phyloP scores from a whole-genome alignment of 1,139 yeast species.

The Hemisphaericaspora subhashii region DNA sequence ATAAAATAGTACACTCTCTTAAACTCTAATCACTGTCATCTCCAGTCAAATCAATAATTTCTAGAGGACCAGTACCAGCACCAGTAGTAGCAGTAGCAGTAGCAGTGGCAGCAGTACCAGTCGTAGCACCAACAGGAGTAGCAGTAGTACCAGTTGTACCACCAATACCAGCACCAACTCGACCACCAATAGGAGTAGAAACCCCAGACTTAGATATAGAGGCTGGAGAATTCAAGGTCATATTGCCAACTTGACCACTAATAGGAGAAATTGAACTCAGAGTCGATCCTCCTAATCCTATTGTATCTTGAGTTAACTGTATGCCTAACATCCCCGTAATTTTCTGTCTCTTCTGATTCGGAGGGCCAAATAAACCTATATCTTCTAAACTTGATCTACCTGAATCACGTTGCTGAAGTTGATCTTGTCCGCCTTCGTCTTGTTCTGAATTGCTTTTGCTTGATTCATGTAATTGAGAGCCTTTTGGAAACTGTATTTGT shows the following conservation, averaged over 20 bases:
- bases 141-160: too few relatives aligned
- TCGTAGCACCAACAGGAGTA: too few relatives aligned
- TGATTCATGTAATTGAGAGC: too few relatives aligned
- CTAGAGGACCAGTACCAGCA: constrained; percentile 8
- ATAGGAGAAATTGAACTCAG: constrained; percentile 6
- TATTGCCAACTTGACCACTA: constrained; percentile 5
- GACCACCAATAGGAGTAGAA: too few relatives aligned
- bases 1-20: background rate
- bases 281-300: constrained; percentile 4
- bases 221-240: constrained; percentile 4
- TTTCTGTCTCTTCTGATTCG: constrained; percentile 19
- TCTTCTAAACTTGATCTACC: background rate
- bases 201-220: constrained; percentile 1
- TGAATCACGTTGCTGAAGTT: too few relatives aligned
- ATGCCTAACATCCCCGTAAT: constrained; percentile 23
- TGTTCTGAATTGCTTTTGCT: too few relatives aligned
- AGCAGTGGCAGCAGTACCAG: too few relatives aligned
- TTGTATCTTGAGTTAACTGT: constrained; percentile 17
- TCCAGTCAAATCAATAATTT: constrained; percentile 8
- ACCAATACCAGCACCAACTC: too few relatives aligned
- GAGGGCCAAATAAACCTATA: background rate
- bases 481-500: too few relatives aligned
- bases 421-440: too few relatives aligned
- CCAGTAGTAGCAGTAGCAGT: too few relatives aligned
- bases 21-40: constrained; percentile 8